Base-by-base conservation (phyloP, 331 rosid genomes). In the Stylosanthes scabra region DNA sequence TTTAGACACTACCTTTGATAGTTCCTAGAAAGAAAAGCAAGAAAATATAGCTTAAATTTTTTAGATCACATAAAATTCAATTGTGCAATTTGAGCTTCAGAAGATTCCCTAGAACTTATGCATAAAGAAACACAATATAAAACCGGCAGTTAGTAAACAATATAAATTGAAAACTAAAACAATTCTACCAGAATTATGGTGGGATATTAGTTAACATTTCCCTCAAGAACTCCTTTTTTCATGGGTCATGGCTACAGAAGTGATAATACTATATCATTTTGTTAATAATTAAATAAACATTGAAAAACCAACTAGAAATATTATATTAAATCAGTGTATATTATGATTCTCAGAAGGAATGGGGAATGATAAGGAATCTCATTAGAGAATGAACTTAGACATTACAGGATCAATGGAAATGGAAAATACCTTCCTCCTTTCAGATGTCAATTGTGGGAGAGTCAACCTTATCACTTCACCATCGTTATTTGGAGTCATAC, bases 401-500 rank as follows among this genome's bases (percentile, higher is more conserved):
- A 31, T 34, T 49, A 47, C 46, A 64, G 7, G 49, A 64, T 66
- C 59, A 77, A 72, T 74, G 79, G 51, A 60, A 74, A 57, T 45
- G 47, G 72, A 80, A 81, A 52, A 40, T 75, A 95, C 99, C 99
- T 95, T 95, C 77, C 96, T 89, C 77, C 99, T 90, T 3, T 95
- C 99, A 59, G 93, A 78, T 50, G 99, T 91, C 78, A 92, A 87
- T 59, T 86, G 97, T 70, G 99, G 99, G 71, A 95, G 63, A 52
- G 88, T 81, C 85, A 95, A 63, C 29, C 97, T 77, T 80, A 95
- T 91, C 59, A 82, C 75, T 11, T 95, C 97, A 70, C 99, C 99
- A 68, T 95, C 97, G 56, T 95, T 95, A 78, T 91, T 95, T 54
- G 99, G 99, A 67, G 99, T 91, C 93, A 95, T 42, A 63, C 97